Evolutionary conservation across 2,329 filamentous ascomycete species (phyloP).

Genomic region (Pezicula radicicola): DNA sequence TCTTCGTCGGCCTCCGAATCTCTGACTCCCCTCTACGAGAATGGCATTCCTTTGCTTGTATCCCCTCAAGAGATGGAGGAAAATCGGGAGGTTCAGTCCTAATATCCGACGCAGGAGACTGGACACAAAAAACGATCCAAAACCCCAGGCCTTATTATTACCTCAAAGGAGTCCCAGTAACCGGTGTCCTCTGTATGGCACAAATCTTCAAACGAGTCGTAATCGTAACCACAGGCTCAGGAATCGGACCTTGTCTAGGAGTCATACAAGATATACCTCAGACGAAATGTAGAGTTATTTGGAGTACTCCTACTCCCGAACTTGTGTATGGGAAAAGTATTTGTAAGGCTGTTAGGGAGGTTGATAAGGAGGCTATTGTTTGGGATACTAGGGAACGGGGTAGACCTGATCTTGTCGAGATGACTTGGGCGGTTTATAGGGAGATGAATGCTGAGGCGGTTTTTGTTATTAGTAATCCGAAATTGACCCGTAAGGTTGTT

Average conservation of each 20-base stretch:
- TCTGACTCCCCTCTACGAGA: slow-evolving; percentile 47
- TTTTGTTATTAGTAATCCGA: slow-evolving; percentile 32
- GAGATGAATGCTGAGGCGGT: slow-evolving; percentile 33
- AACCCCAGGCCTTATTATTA: slow-evolving; percentile 48
- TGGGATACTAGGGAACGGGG: slow-evolving; percentile 31
- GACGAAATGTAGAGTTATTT: slow-evolving; percentile 28
- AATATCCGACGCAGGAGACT: slow-evolving; percentile 56
- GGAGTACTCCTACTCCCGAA: slow-evolving; percentile 31
- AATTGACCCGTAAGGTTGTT: slow-evolving; percentile 33
- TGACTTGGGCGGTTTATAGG: slow-evolving; percentile 27
- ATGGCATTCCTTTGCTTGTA: slow-evolving; percentile 58
- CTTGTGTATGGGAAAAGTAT: slow-evolving; percentile 32
- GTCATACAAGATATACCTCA: slow-evolving; percentile 26
- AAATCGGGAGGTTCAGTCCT: slow-evolving; percentile 47
- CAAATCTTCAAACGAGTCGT: slow-evolving; percentile 31
- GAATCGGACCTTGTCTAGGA: slow-evolving; percentile 34
- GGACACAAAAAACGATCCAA: slow-evolving; percentile 50
- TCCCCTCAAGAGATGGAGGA: slow-evolving; percentile 41
- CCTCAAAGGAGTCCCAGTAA: slow-evolving; percentile 47
- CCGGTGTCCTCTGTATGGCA: slow-evolving; percentile 32
- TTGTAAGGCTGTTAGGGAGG: slow-evolving; percentile 25
- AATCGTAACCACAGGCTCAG: slow-evolving; percentile 35
- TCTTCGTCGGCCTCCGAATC: slow-evolving; percentile 42
- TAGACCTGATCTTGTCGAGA: slow-evolving; percentile 29
- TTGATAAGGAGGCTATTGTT: slow-evolving; percentile 32